These are phyloP conservation scores for Podospora fimiseda DNA, from an alignment of 495 filamentous ascomycete genomes.

Conservation along the genomic window DNA sequence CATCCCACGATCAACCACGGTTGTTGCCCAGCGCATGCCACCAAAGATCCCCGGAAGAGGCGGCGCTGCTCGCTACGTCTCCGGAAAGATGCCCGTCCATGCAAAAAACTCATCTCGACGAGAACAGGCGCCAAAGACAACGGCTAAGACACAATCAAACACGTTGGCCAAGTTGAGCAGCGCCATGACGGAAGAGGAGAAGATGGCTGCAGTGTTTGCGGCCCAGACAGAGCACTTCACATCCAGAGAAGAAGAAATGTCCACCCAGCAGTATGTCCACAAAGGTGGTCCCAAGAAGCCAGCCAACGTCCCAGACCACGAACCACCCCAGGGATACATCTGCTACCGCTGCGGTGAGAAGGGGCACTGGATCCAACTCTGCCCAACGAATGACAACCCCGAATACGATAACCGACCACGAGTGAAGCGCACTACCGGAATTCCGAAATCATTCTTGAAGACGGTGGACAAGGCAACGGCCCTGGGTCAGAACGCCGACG, in stretches of 20 bases:
- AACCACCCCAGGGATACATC: constrained; percentile 85
- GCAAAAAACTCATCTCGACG: constrained; percentile 73
- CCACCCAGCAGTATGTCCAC: constrained; percentile 55
- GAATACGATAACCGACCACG: constrained; percentile 85
- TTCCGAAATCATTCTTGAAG: constrained; percentile 86
- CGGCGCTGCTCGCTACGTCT: constrained; percentile 89
- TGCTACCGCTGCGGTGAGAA: constrained; percentile 98
- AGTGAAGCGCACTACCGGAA: constrained; percentile 92
- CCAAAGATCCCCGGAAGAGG: constrained; percentile 74
- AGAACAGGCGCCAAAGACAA: constrained; percentile 50
- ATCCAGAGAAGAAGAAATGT: constrained; percentile 84
- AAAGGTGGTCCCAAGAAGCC: constrained; percentile 53
- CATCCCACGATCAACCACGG: constrained; percentile 87
- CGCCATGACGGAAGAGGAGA: constrained; percentile 82
- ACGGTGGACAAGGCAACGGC: constrained; percentile 85
- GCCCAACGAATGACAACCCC: constrained; percentile 95
- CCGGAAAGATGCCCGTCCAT: constrained; percentile 90
- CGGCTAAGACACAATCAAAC: constrained; percentile 48
- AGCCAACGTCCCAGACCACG: constrained; percentile 77
- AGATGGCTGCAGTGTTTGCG: constrained; percentile 81
- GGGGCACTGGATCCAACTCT: constrained; percentile 96
- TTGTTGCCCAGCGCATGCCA: constrained; percentile 84
- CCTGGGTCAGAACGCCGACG: constrained; percentile 62
- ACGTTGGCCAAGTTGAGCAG: constrained; percentile 56
- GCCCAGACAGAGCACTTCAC: constrained; percentile 80